Base-by-base conservation (phyloP, 352 stramenopile genomes). In the Pythium myriotylum region DNA sequence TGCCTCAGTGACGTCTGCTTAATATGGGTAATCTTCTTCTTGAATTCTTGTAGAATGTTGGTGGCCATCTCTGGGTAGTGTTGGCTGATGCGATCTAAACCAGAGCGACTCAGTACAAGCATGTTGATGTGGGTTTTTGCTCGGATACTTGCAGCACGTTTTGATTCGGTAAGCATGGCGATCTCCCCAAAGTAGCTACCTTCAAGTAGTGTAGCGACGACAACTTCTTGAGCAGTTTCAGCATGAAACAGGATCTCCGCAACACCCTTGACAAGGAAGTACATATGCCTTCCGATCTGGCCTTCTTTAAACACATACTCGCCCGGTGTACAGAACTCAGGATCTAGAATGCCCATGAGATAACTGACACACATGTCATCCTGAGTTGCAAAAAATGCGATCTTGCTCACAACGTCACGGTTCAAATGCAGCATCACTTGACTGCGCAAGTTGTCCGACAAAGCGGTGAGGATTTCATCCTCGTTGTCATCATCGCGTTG, bases 291-390 rank as follows among this genome's bases (percentile, higher is more conserved):
- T 12, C 84, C 84, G 0, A 92, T 67, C 54, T 91, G 79, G 6
- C 84, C 84, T 76, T 93, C 82, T 48, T 93, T 90, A 69, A 93
- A 93, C 3, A 93, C 81, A 49, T 85, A 93, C 54, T 93, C 82
- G 1, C 79, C 77, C 2, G 84, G 82, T 0, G 84, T 91, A 42
- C 82, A 93, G 56, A 89, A 93, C 56, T 93, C 84, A 0, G 81
- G 80, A 37, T 89, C 80, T 14, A 93, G 60, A 35, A 93, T 89
- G n/a, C 76, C 54, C 82, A 93, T 93, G 16, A 93, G 66, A 46
- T 93, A 93, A 51, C 82, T 92, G 60, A 93, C 80, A 42, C 84
- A 93, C 23, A 75, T 74, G 43, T 92, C 84, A 54, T 92, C 82
- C 33, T 92, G 84, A 12, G 79, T 84, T 12, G 82, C 81, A 41